Percentiles rank a stretch among this genome's conserved stretches.
phyloP scores from a whole-genome alignment of 257 asterid genomes.

The Salvia splendens region DNA sequence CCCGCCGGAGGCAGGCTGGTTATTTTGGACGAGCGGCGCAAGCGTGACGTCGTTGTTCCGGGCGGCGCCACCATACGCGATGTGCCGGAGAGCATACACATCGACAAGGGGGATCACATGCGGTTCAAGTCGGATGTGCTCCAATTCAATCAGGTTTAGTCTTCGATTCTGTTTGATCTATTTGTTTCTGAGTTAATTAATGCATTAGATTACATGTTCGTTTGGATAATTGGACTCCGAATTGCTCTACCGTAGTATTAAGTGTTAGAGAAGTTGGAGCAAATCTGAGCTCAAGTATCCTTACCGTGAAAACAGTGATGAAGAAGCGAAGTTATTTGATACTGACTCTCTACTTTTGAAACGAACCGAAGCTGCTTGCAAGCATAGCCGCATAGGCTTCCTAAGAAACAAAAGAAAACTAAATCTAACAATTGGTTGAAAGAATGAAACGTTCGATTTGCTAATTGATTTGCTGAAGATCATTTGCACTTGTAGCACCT shows the following conservation, averaged over 20 bases:
- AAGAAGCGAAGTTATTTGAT: neutral
- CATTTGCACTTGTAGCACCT: too few species aligned
- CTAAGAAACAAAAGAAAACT: too few species aligned
- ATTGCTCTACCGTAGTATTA: neutral
- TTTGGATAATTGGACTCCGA: neutral
- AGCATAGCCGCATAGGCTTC: too few species aligned
- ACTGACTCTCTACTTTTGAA: too few species aligned
- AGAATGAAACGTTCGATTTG: too few species aligned
- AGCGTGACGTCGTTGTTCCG: constrained; percentile 72
- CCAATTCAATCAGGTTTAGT: constrained; percentile 76
- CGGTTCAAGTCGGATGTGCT: constrained; percentile 97
- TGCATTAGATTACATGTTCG: neutral
- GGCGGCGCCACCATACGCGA: constrained; percentile 63
- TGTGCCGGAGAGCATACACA: constrained; percentile 77
- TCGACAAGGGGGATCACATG: constrained; percentile 89
- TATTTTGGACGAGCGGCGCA: constrained; percentile 51
- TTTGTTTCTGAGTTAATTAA: neutral
- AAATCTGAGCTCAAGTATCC: neutral
- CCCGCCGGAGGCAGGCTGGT: constrained; percentile 72
- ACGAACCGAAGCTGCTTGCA: too few species aligned
- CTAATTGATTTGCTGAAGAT: too few species aligned
- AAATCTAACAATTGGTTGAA: too few species aligned
- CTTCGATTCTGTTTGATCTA: neutral
- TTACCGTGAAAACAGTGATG: neutral
- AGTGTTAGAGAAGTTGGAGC: neutral